Base-by-base conservation (phyloP, 2,329 filamentous ascomycete species). In the Sporothrix euskadiensis region DNA sequence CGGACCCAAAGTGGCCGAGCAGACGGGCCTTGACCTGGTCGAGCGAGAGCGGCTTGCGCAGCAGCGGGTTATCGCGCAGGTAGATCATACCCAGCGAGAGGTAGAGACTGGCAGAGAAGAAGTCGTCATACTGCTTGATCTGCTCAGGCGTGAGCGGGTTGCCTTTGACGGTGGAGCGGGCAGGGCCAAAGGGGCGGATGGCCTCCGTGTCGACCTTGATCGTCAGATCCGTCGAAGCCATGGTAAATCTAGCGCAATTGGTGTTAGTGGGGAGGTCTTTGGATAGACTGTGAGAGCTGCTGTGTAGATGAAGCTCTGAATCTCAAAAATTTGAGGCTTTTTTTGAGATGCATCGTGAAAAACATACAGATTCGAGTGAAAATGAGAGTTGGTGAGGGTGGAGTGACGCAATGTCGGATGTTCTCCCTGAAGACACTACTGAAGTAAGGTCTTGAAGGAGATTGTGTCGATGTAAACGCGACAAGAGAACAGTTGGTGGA, bases 51-150 rank as follows among this genome's bases (percentile, higher is more conserved):
- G 91, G 90, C 77, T 93, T 88, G 74, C 86, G 86, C 59, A 94
- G 88, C 14, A 94, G 86, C 16, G 91, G 90, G 76, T 94, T 94
- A 54, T 91, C 86, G 76, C 88, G 88, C 74, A 94, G 88, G 79
- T 94, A 94, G 77, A 94, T 91, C 92, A 94, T 94, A 75, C 91
- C 92, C 69, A 94, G 82, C 76, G 90, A 91, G 69, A 94, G 87
- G 79, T 94, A 94, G 79, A 93, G 83, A 76, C 89, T 91, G 71
- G 91, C 91, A 76, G 89, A 88, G 84, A 93, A 94, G 81, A 90
- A 94, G 78, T 90, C 89, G 79, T 90, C 89, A 81, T 89, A 90
- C 80, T 91, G 88, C 76, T 87, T 85, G 73, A 94, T 81, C 75
- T 94, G 91, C 61, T 92, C 89, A 22, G 86, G 79, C 74, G 85